A percentile compares a stretch with the other conserved stretches of the same genome.
Evolutionary conservation across 805 yeast genomes (phyloP).

Genomic region (Kurtzmaniella fragi): DNA sequence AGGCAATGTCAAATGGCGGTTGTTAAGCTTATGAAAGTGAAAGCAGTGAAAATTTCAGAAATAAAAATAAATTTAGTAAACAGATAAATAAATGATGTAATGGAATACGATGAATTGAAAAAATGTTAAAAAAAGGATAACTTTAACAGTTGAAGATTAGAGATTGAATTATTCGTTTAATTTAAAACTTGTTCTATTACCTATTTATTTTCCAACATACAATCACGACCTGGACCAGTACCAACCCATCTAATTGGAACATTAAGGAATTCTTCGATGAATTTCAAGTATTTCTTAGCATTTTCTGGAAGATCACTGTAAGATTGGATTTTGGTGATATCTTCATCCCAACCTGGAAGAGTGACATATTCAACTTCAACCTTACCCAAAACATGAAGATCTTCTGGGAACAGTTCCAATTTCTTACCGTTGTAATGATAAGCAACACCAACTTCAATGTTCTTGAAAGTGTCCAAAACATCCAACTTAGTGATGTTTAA

Average conservation of each 20-base stretch:
- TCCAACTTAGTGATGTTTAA: slow-evolving; percentile 94
- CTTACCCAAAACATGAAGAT: slow-evolving; percentile 71
- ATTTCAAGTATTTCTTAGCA: slow-evolving; percentile 79
- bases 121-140: too few species aligned
- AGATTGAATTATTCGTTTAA: too few species aligned
- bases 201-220: slow-evolving; percentile 64
- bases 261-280: slow-evolving; percentile 76
- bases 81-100: too few species aligned
- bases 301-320: slow-evolving; percentile 82
- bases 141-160: too few species aligned
- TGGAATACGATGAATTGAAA: too few species aligned
- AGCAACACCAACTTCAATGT: slow-evolving; percentile 81
- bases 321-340: slow-evolving; percentile 64
- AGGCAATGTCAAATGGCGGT: too few species aligned
- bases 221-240: slow-evolving; percentile 95
- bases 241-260: slow-evolving; percentile 97
- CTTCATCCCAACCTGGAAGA: slow-evolving; percentile 90
- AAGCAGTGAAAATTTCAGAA: too few species aligned
- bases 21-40: too few species aligned
- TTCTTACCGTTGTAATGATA: slow-evolving; percentile 76
- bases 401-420: slow-evolving; percentile 86
- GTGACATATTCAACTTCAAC: slow-evolving; percentile 91
- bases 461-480: slow-evolving; percentile 85
- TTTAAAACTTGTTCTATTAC: too few species aligned
- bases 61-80: too few species aligned